A percentile compares a stretch with the other conserved stretches of the same genome.
Conservation (phyloP, 1,139 yeast genomes). For the Geotrichum carabidarum region DNA sequence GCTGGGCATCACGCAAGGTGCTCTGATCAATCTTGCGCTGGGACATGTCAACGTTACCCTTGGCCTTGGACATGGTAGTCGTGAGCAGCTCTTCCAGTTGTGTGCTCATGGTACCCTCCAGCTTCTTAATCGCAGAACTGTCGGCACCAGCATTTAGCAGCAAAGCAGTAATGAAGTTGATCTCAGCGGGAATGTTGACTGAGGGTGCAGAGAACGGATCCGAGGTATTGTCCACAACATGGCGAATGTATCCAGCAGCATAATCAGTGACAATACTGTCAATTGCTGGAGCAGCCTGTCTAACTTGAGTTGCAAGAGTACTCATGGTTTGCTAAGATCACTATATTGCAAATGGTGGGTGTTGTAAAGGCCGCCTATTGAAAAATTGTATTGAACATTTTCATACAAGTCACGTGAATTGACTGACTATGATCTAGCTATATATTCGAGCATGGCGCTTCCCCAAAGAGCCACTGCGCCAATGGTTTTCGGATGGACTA, state of each 20-base stretch:
- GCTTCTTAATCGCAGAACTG: slow-evolving; percentile 44
- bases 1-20: slow-evolving; percentile 37
- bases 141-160: slow-evolving; percentile 80
- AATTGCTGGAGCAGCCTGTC: slow-evolving; percentile 80
- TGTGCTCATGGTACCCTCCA: slow-evolving; percentile 45
- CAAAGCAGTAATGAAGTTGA: slow-evolving; percentile 57
- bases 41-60: slow-evolving; percentile 60
- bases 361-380: background rate
- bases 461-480: slow-evolving; percentile 22
- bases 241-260: slow-evolving; percentile 83
- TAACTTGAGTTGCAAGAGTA: slow-evolving; percentile 44
- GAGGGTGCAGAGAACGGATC: slow-evolving; percentile 67
- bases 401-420: slow-evolving; percentile 4
- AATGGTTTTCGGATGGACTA: slow-evolving; percentile 19
- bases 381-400: background rate
- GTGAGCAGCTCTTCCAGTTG: slow-evolving; percentile 53
- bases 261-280: slow-evolving; percentile 90
- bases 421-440: slow-evolving; percentile 15
- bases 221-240: slow-evolving; percentile 65
- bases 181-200: slow-evolving; percentile 60
- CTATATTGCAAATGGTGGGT: background rate
- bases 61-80: slow-evolving; percentile 55
- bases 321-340: slow-evolving; percentile 4
- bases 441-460: slow-evolving; percentile 20
- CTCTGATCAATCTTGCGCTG: slow-evolving; percentile 57